phyloP scores from a whole-genome alignment of 306 rosid species.

The Medicago lupulina region DNA sequence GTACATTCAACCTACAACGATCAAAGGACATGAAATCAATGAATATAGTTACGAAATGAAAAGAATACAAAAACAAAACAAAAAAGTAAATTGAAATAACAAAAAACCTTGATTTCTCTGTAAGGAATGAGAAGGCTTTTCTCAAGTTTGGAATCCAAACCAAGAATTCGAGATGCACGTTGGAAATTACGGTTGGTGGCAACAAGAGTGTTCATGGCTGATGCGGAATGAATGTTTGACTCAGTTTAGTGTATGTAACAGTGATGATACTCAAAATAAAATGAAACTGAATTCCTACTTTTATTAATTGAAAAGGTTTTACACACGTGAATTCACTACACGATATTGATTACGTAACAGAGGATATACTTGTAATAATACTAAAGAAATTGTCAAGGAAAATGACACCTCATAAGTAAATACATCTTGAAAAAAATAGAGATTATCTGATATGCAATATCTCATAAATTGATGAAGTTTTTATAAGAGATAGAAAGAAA shows the following conservation, averaged over 20 bases:
- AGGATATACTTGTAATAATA: not conserved
- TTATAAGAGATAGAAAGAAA: too few species aligned
- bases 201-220: slow-evolving; percentile 63
- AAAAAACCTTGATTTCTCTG: slow-evolving; percentile 74
- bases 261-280: not conserved
- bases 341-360: not conserved
- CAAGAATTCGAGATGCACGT: slow-evolving; percentile 69
- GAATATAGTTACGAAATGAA: not conserved
- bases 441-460: too few species aligned
- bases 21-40: not conserved
- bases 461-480: too few species aligned
- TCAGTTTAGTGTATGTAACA: not conserved
- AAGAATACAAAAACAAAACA: not conserved
- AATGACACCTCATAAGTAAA: too few species aligned
- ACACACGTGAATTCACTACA: not conserved
- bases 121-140: slow-evolving; percentile 69
- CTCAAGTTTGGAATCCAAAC: slow-evolving; percentile 68
- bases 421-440: too few species aligned
- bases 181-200: slow-evolving; percentile 73
- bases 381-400: not conserved
- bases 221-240: not conserved
- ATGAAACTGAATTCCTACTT: not conserved
- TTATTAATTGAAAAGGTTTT: not conserved
- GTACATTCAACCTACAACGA: slow-evolving; percentile 69
- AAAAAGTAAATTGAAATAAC: too few species aligned